These are phyloP conservation scores for Reticulascus tulasneorum DNA, from an alignment of 2,329 filamentous ascomycete species.

Conservation along the genomic window DNA sequence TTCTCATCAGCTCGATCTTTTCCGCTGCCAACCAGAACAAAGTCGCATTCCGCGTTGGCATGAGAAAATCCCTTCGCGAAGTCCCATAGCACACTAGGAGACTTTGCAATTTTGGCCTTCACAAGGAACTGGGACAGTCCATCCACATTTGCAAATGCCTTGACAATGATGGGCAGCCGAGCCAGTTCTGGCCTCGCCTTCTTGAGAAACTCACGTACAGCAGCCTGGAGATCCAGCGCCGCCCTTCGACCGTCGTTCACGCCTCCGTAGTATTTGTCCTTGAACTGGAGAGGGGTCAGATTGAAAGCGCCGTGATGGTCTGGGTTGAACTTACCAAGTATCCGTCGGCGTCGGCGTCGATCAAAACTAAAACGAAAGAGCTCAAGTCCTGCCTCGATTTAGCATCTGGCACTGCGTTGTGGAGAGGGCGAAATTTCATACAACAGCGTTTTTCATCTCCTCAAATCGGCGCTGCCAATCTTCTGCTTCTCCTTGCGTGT, in stretches of 20 bases:
- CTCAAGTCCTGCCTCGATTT: background rate
- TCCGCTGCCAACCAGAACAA: background rate
- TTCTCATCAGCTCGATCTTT: background rate
- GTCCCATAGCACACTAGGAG: background rate
- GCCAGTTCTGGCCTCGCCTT: background rate
- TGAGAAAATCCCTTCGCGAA: background rate
- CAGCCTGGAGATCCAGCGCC: background rate
- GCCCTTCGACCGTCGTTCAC: background rate
- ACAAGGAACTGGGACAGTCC: background rate
- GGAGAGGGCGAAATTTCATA: no score
- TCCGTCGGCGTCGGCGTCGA: slow-evolving; percentile 11
- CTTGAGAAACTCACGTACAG: background rate
- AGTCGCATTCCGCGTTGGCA: background rate
- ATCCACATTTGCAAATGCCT: background rate
- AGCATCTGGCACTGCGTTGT: no score
- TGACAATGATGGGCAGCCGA: background rate
- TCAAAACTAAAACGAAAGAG: slow-evolving; percentile 11
- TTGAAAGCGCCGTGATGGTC: background rate
- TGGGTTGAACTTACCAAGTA: slow-evolving; percentile 5
- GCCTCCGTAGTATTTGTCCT: background rate
- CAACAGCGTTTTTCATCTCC: background rate
- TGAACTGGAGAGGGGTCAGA: background rate
- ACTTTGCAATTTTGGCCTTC: background rate
- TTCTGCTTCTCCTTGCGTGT: background rate
- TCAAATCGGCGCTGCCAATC: background rate